These are phyloP conservation scores for Amylocarpus encephaloides DNA, from an alignment of 2,329 filamentous ascomycete genomes.

Conservation along the genomic window DNA sequence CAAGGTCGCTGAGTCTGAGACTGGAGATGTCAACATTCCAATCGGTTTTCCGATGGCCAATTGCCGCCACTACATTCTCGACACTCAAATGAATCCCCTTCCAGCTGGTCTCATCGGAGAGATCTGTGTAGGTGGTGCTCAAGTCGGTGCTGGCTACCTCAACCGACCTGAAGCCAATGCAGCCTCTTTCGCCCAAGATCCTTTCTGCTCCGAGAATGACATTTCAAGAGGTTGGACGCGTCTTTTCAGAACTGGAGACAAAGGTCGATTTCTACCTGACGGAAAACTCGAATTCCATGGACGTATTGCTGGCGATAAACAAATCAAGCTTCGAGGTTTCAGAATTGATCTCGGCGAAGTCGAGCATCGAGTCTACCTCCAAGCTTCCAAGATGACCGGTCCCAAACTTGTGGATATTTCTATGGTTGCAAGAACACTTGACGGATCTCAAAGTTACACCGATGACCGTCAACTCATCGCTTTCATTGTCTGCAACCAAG, in stretches of 20 bases:
- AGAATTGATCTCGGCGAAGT: constrained; percentile 1
- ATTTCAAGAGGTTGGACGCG: neutral
- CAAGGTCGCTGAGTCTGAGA: neutral
- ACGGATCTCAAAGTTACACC: constrained; percentile 1
- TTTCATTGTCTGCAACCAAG: neutral
- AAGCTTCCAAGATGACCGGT: constrained; percentile 1
- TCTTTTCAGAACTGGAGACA: constrained; percentile 1
- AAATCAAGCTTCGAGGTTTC: constrained; percentile 1
- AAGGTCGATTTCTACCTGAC: constrained; percentile 2
- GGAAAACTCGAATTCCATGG: neutral
- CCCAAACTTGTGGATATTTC: constrained; percentile 2
- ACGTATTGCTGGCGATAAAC: constrained; percentile 1
- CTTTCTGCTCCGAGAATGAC: neutral
- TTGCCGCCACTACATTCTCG: constrained; percentile 1
- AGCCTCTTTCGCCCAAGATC: neutral
- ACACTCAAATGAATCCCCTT: neutral
- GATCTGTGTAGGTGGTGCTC: constrained; percentile 1
- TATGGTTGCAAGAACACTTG: constrained; percentile 1
- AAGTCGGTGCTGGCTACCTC: constrained; percentile 3
- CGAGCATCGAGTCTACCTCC: neutral
- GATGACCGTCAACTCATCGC: constrained; percentile 1
- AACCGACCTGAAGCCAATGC: constrained; percentile 1
- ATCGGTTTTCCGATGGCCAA: constrained; percentile 1
- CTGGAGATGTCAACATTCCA: constrained; percentile 4
- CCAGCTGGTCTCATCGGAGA: neutral